Evolutionary conservation across 2,329 filamentous ascomycete genomes (phyloP).

Genomic region (Fonsecaea nubica): DNA sequence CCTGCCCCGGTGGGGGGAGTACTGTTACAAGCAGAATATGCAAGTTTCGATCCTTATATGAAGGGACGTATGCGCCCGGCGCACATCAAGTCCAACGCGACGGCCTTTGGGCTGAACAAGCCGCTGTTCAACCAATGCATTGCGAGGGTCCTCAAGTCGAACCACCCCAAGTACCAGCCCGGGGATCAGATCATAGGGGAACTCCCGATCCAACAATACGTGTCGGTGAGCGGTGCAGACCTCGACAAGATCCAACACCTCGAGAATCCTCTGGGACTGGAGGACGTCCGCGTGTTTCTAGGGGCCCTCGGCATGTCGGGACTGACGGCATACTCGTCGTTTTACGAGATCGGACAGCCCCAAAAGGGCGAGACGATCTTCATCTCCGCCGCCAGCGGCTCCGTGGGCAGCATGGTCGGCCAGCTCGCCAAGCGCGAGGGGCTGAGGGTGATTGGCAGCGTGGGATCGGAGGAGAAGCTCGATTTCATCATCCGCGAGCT

Average conservation of each 20-base stretch:
- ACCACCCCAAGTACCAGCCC: slow-evolving; percentile 62
- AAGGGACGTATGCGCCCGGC: slow-evolving; percentile 73
- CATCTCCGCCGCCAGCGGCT: slow-evolving; percentile 73
- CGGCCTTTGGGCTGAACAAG: slow-evolving; percentile 63
- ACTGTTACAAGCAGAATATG: slow-evolving; percentile 69
- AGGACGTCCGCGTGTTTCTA: slow-evolving; percentile 63
- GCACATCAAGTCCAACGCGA: slow-evolving; percentile 66
- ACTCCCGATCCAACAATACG: slow-evolving; percentile 67
- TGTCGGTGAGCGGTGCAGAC: slow-evolving; percentile 56
- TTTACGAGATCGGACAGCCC: slow-evolving; percentile 71
- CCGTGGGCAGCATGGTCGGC: slow-evolving; percentile 76
- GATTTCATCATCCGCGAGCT: slow-evolving; percentile 72
- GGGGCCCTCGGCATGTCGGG: slow-evolving; percentile 75
- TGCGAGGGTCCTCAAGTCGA: slow-evolving; percentile 69
- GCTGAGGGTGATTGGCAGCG: slow-evolving; percentile 78
- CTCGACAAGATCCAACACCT: slow-evolving; percentile 53
- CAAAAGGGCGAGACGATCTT: slow-evolving; percentile 76
- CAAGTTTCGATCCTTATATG: slow-evolving; percentile 79
- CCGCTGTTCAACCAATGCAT: slow-evolving; percentile 66
- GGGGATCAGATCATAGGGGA: slow-evolving; percentile 61
- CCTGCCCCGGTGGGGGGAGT: slow-evolving; percentile 63
- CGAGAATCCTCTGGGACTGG: slow-evolving; percentile 57
- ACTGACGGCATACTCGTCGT: slow-evolving; percentile 69
- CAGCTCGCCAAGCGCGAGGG: slow-evolving; percentile 77
- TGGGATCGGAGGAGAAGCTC: slow-evolving; percentile 81